Evolutionary conservation across 352 stramenopile genomes (phyloP).

Genomic region (Phytophthora fragariae): DNA sequence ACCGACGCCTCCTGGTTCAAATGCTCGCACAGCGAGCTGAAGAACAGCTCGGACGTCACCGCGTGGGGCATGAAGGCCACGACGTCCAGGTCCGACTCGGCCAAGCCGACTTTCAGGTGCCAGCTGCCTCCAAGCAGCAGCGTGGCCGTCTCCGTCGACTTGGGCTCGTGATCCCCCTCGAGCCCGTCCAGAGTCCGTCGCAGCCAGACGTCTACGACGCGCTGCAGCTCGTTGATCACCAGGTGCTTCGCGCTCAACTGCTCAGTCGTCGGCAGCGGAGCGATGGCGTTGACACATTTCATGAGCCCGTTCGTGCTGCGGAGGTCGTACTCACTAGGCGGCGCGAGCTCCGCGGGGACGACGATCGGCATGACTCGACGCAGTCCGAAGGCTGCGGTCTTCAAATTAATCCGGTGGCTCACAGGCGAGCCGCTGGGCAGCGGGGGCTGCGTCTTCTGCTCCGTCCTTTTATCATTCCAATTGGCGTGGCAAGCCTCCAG

Average conservation of each 20-base stretch:
- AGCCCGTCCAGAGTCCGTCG: constrained; percentile 50
- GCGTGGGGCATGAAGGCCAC: constrained; percentile 74
- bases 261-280: constrained; percentile 61
- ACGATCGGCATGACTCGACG: constrained; percentile 66
- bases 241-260: constrained; percentile 78
- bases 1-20: constrained; percentile 50
- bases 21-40: constrained; percentile 65
- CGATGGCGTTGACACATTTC: constrained; percentile 81
- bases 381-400: constrained; percentile 14
- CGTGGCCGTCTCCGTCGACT: constrained; percentile 53
- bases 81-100: constrained; percentile 83
- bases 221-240: constrained; percentile 80
- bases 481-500: constrained; percentile 21
- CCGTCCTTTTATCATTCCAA: constrained; percentile 25
- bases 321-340: constrained; percentile 80
- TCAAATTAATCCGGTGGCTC: constrained; percentile 23
- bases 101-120: constrained; percentile 81
- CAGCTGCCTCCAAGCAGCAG: constrained; percentile 82
- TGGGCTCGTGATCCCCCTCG: constrained; percentile 13
- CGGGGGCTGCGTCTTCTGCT: constrained; percentile 26
- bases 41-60: constrained; percentile 74
- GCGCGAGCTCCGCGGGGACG: constrained; percentile 57
- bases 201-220: constrained; percentile 78
- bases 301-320: constrained; percentile 82
- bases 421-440: constrained; percentile 17